Evolutionary conservation across 202 grass and related monocot species (phyloP), one percentile per base, ranked within the genome.

Genomic region (Brachypodium distachyon): DNA sequence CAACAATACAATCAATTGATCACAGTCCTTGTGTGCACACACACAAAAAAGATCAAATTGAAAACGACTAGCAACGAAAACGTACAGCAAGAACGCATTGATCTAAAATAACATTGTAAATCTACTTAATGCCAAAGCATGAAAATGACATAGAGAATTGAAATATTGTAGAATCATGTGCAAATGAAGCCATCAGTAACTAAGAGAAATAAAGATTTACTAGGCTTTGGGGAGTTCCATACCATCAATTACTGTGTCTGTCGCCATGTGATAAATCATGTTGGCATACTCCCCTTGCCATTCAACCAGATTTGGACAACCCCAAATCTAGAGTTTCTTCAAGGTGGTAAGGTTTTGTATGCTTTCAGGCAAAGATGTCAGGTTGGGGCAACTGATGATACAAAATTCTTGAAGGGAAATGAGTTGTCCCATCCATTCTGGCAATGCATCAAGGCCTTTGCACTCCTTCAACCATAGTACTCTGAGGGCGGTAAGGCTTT

Each of bases 331-430:
- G 4, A 84, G 50, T 31, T 2, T 18, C 61, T 72, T 34, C 74
- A 84, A 72, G 8, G 28, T 2, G 5, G 32, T 38, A 43, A 74
- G 83, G 51, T 80, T 67, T 1, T 5, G 37, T 34, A 81, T 60
- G 58, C 58, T 77, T 56, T 38, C 10, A 11, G 83, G 83, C 14
- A 85, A 40, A 34, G 25, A 74, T 46, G 49, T 25, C 34, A 80
- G 0, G 6, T 67, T 28, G 36, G 2, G 36, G 11, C 36, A 74
- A 23, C 0, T 0, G 0, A 0, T 0, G 31, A 86, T 81, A 27
- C 0, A 0, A 2, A 86, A 0, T 31, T 51, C 13, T 67, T 76
- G 42, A 13, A 86, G 77, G 13, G 9, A 52, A 37, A 1, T 53
- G 13, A 80, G 28, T 7, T 68, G 17, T n/a, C 56, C 58, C 3